Evolutionary conservation across 1,284 basidiomycete species (phyloP).

Genomic region (Melampsora americana): DNA sequence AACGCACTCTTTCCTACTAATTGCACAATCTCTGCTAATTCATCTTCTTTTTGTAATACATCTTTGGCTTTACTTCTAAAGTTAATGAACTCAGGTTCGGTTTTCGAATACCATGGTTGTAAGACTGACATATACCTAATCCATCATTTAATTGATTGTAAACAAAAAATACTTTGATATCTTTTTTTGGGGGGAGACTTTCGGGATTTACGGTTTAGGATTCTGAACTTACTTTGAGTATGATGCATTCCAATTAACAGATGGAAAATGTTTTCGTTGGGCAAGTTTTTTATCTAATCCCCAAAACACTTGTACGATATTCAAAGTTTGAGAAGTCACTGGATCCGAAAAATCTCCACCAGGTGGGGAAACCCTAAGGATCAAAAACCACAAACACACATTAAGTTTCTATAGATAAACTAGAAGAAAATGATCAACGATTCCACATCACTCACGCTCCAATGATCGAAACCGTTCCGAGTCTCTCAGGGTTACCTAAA

Average conservation of each 20-base stretch:
- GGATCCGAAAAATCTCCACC: conserved; percentile 99
- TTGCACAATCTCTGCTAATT: conserved; percentile 97
- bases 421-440: too few relatives aligned
- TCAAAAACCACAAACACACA: too few relatives aligned
- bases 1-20: conserved; percentile 96
- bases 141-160: too few relatives aligned
- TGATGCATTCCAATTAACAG: conserved; percentile 97
- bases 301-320: conserved; percentile 99
- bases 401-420: too few relatives aligned
- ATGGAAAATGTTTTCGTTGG: conserved; percentile 76
- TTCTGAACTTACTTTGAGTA: conserved; percentile 96
- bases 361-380: conserved; percentile 81
- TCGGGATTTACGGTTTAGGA: too few relatives aligned
- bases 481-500: conserved; percentile 80
- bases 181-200: too few relatives aligned
- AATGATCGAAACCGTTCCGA: conserved; percentile 95
- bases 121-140: conserved; percentile 71
- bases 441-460: conserved; percentile 75
- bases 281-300: conserved; percentile 60
- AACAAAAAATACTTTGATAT: too few relatives aligned
- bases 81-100: conserved; percentile 88
- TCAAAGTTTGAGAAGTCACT: conserved; percentile 91
- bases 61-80: conserved; percentile 88
- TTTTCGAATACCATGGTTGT: conserved; percentile 86
- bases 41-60: conserved; percentile 97